Evolutionary conservation across 1,284 basidiomycete genomes (phyloP).

Genomic region (Austroboletus niveus): DNA sequence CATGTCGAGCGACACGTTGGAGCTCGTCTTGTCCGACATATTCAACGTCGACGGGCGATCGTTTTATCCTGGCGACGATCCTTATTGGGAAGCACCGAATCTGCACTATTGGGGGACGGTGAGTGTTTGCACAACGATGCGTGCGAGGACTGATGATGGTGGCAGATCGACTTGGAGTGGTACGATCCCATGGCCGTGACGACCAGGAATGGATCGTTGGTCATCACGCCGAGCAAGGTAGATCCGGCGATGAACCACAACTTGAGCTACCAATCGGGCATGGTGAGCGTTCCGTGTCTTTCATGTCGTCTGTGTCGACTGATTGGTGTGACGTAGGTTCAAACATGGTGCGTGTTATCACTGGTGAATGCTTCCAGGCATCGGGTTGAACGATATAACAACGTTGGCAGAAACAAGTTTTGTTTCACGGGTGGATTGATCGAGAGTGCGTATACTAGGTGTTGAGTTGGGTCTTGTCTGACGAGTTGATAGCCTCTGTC

Average conservation of each 20-base stretch:
- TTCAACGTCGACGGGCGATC: slow-evolving; percentile 61
- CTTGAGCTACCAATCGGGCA: slow-evolving; percentile 53
- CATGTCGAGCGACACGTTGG: slow-evolving; percentile 44
- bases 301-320: neutral
- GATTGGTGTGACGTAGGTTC: slow-evolving; percentile 18
- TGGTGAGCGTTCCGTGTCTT: slow-evolving; percentile 15
- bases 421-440: slow-evolving; percentile 81
- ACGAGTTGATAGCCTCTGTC: slow-evolving; percentile 44
- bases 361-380: slow-evolving; percentile 26
- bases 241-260: slow-evolving; percentile 44
- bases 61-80: slow-evolving; percentile 53
- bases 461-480: slow-evolving; percentile 1
- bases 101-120: slow-evolving; percentile 69
- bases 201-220: slow-evolving; percentile 61
- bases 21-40: slow-evolving; percentile 70
- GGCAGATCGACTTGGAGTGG: slow-evolving; percentile 47
- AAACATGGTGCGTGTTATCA: slow-evolving; percentile 43
- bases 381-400: slow-evolving; percentile 42
- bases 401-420: slow-evolving; percentile 53
- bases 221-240: slow-evolving; percentile 50
- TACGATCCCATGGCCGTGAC: slow-evolving; percentile 67
- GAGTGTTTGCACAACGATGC: neutral
- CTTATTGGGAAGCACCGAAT: slow-evolving; percentile 69
- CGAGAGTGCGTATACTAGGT: slow-evolving; percentile 50
- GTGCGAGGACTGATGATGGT: slow-evolving; percentile 5